A percentile compares a stretch with the other conserved stretches of the same genome.
Evolutionary conservation across 1,284 basidiomycete genomes (phyloP).

Genomic region (Leccinum fallax): DNA sequence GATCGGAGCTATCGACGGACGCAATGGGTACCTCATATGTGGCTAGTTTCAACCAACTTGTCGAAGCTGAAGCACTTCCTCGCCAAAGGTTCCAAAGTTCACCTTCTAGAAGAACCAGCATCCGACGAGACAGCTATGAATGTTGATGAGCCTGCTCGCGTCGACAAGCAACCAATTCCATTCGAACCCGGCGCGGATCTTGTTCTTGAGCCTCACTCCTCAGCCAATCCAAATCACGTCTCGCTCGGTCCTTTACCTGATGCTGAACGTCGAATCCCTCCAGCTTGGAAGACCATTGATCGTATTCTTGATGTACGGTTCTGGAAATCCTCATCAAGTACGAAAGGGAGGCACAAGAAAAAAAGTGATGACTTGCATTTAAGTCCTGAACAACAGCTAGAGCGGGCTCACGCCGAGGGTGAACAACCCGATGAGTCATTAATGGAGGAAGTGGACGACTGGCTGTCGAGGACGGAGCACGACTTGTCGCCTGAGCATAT

Average conservation of each 20-base stretch:
- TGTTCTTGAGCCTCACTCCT: slow-evolving; percentile 41
- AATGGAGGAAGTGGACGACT: slow-evolving; percentile 60
- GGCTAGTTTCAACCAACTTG: slow-evolving; percentile 68
- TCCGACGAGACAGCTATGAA: slow-evolving; percentile 38
- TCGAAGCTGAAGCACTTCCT: slow-evolving; percentile 80
- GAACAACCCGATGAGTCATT: slow-evolving; percentile 54
- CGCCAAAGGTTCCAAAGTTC: slow-evolving; percentile 65
- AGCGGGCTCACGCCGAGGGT: slow-evolving; percentile 52
- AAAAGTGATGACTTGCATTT: slow-evolving; percentile 27
- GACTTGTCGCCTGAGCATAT: slow-evolving; percentile 55
- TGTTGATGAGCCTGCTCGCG: slow-evolving; percentile 34
- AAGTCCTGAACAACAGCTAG: slow-evolving; percentile 38
- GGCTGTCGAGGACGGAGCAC: slow-evolving; percentile 51
- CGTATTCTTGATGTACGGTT: slow-evolving; percentile 78
- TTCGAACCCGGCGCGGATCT: slow-evolving; percentile 42
- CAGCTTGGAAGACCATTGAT: slow-evolving; percentile 77
- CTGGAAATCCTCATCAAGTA: slow-evolving; percentile 39
- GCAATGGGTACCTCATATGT: slow-evolving; percentile 90
- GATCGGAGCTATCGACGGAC: slow-evolving; percentile 75
- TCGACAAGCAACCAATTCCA: slow-evolving; percentile 31
- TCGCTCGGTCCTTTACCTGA: slow-evolving; percentile 46
- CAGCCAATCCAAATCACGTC: slow-evolving; percentile 19
- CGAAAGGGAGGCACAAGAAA: slow-evolving; percentile 27
- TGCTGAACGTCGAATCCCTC: slow-evolving; percentile 73
- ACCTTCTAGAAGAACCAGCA: slow-evolving; percentile 54